These are phyloP conservation scores for Rugonectria rugulosa DNA, from an alignment of 2,329 filamentous ascomycete species.

Conservation along the genomic window DNA sequence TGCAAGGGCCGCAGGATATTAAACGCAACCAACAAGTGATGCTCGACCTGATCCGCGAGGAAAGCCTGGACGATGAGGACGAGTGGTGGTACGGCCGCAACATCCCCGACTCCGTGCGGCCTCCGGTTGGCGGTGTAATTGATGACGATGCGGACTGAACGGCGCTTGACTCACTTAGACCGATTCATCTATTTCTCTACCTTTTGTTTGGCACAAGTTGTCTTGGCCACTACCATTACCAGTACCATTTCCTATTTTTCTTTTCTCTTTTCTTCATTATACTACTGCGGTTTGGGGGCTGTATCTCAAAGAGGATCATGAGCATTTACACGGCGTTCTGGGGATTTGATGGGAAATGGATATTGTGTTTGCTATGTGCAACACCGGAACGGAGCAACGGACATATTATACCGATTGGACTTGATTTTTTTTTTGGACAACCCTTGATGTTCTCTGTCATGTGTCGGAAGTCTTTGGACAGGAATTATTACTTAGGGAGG, in stretches of 20 bases:
- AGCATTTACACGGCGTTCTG: slow-evolving; percentile 44
- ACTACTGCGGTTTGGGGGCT: slow-evolving; percentile 25
- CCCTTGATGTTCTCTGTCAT: slow-evolving; percentile 8
- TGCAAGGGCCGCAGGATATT: slow-evolving; percentile 65
- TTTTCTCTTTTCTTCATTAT: slow-evolving; percentile 22
- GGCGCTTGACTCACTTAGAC: slow-evolving; percentile 18
- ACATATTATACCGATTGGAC: slow-evolving; percentile 35
- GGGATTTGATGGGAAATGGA: slow-evolving; percentile 31
- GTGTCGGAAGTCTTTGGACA: neutral
- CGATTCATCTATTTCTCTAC: slow-evolving; percentile 6
- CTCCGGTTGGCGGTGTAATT: slow-evolving; percentile 56
- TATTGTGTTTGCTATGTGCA: slow-evolving; percentile 25
- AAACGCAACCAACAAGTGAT: slow-evolving; percentile 69
- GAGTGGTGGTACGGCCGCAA: slow-evolving; percentile 68
- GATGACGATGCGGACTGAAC: slow-evolving; percentile 58
- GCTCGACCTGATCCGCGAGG: slow-evolving; percentile 69
- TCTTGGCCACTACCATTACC: neutral
- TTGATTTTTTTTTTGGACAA: slow-evolving; percentile 9
- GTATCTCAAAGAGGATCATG: slow-evolving; percentile 37
- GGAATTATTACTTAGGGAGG: slow-evolving; percentile 3
- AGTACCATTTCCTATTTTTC: slow-evolving; percentile 20
- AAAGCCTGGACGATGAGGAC: slow-evolving; percentile 65
- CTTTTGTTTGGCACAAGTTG: slow-evolving; percentile 1
- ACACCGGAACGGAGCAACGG: slow-evolving; percentile 31
- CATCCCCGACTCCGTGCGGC: slow-evolving; percentile 62